phyloP scores from a whole-genome alignment of 352 stramenopile genomes.

The Phytophthora pisi region DNA sequence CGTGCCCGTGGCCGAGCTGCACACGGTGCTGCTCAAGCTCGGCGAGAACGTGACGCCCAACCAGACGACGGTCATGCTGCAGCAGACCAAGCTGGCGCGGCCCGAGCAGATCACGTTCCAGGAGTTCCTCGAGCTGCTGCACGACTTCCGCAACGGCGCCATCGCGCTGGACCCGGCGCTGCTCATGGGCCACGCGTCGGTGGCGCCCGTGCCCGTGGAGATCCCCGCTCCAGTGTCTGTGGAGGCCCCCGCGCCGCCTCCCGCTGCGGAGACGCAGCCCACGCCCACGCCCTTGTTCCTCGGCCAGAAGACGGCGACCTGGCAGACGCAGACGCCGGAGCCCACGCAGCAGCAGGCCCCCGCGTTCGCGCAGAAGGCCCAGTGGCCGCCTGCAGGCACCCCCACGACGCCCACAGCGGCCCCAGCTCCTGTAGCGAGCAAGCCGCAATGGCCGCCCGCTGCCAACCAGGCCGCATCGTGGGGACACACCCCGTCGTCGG shows the following conservation, averaged over 20 bases:
- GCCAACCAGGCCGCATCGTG: conserved; percentile 25
- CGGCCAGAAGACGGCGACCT: conserved; percentile 26
- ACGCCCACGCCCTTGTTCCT: conserved; percentile 24
- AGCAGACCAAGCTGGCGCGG: conserved; percentile 64
- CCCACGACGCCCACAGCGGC: conserved; percentile 15
- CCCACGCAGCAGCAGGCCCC: conserved; percentile 16
- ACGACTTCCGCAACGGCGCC: conserved; percentile 72
- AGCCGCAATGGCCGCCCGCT: conserved; percentile 39
- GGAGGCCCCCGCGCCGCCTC: conserved; percentile 15
- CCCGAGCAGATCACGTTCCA: conserved; percentile 67
- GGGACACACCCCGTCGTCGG: conserved; percentile 29
- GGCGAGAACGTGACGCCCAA: conserved; percentile 80
- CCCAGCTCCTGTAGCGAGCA: conserved; percentile 18
- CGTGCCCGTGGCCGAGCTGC: conserved; percentile 53
- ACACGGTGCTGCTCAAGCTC: conserved; percentile 73
- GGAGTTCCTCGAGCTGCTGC: conserved; percentile 82
- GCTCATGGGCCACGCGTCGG: conserved; percentile 49
- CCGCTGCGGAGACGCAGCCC: conserved; percentile 9
- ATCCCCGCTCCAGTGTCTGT: conserved; percentile 8
- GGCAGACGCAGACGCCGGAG: conserved; percentile 22
- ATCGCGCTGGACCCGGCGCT: conserved; percentile 59
- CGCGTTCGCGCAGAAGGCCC: conserved; percentile 55
- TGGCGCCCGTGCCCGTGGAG: conserved; percentile 25
- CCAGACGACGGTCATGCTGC: conserved; percentile 61
- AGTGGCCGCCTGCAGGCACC: conserved; percentile 46